Percentiles rank a stretch among this genome's conserved stretches.
Conservation (phyloP, 2,329 filamentous ascomycete genomes). For the Monosporascus sp. region DNA sequence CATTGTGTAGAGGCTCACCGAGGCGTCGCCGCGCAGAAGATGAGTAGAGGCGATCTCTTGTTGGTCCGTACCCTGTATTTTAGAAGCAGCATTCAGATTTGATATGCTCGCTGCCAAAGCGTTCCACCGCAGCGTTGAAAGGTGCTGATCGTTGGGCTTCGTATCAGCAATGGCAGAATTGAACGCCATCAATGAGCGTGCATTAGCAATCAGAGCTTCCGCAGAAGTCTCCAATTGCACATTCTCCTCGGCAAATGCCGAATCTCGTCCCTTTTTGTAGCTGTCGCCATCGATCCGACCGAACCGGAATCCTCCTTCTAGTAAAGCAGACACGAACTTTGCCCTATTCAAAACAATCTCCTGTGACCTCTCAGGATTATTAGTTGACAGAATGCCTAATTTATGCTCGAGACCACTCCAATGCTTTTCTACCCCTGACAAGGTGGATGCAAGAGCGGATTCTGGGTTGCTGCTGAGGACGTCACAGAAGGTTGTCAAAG, state of each 20-base stretch:
- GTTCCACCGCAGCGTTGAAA: conserved; percentile 21
- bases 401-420: conserved; percentile 46
- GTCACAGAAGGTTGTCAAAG: conserved; percentile 45
- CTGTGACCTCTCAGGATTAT: conserved; percentile 12
- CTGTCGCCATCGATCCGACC: conserved; percentile 17
- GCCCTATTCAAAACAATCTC: conserved; percentile 23
- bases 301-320: conserved; percentile 20
- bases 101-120: conserved; percentile 18
- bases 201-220: conserved; percentile 17
- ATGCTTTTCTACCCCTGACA: conserved; percentile 55
- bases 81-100: conserved; percentile 15
- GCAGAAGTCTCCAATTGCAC: conserved; percentile 11
- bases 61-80: conserved; percentile 11
- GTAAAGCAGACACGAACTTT: conserved; percentile 17
- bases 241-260: conserved; percentile 17
- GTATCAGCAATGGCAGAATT: conserved; percentile 19
- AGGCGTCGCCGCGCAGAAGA: conserved; percentile 22
- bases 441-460: conserved; percentile 25
- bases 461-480: conserved; percentile 36
- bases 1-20: conserved; percentile 20
- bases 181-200: conserved; percentile 21
- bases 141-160: conserved; percentile 7
- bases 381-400: conserved; percentile 8
- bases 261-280: conserved; percentile 22
- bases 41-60: conserved; percentile 22